Evolutionary conservation across 495 filamentous ascomycete genomes (phyloP).

Genomic region (Penicillium goetzii): DNA sequence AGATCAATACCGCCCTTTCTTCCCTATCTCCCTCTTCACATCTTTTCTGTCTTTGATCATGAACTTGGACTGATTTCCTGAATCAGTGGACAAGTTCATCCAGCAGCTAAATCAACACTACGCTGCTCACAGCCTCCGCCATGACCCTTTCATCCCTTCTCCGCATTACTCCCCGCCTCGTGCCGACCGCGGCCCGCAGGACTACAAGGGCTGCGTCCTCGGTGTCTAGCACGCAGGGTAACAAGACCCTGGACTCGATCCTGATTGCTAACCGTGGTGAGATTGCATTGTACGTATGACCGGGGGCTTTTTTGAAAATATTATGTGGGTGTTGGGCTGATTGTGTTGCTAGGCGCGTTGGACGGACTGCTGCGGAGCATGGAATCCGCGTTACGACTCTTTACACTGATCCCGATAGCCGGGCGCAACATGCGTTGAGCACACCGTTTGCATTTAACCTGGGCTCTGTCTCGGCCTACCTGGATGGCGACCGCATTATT

Average conservation of each 20-base stretch:
- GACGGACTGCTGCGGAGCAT: constrained; percentile 80
- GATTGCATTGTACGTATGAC: constrained; percentile 75
- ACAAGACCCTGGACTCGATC: constrained; percentile 73
- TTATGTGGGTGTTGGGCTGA: constrained; percentile 7
- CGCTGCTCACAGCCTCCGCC: constrained; percentile 20
- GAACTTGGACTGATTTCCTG: constrained; percentile 18
- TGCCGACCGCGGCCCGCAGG: constrained; percentile 40
- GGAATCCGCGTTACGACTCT: constrained; percentile 94
- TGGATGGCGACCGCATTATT: constrained; percentile 92
- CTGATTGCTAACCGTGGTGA: constrained; percentile 97
- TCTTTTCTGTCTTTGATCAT: constrained; percentile 25
- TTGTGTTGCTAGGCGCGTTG: constrained; percentile 64
- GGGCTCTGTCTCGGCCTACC: constrained; percentile 78
- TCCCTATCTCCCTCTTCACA: constrained; percentile 11
- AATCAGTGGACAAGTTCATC: constrained; percentile 7
- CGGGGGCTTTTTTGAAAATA: neutral
- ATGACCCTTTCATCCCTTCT: constrained; percentile 53
- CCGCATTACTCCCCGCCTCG: constrained; percentile 49
- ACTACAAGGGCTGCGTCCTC: constrained; percentile 44
- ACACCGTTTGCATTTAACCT: constrained; percentile 82
- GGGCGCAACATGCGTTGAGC: constrained; percentile 84
- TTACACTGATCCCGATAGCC: constrained; percentile 90
- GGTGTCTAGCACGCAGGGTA: constrained; percentile 26
- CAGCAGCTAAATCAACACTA: constrained; percentile 12
- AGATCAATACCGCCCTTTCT: constrained; percentile 18